Evolutionary conservation across 2,329 filamentous ascomycete species (phyloP).

Genomic region (Fusarium anguioides): DNA sequence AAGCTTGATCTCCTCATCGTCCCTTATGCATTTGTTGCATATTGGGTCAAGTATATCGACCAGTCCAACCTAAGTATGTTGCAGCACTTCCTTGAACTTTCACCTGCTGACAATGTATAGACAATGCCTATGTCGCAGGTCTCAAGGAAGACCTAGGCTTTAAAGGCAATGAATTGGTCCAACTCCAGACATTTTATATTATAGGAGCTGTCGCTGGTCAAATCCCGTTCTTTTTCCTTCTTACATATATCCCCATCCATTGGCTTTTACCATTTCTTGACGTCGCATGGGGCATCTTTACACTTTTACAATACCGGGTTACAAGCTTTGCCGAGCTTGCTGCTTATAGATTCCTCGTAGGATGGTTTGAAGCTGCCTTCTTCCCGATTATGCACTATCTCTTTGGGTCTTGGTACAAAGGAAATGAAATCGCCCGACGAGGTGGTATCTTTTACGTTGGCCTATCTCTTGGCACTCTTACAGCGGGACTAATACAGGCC

Average conservation of each 20-base stretch:
- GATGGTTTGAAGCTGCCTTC: slow-evolving; percentile 61
- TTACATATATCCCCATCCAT: slow-evolving; percentile 59
- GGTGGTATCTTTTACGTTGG: slow-evolving; percentile 64
- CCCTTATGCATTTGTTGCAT: slow-evolving; percentile 41
- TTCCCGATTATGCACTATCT: slow-evolving; percentile 56
- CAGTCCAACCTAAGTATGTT: slow-evolving; percentile 41
- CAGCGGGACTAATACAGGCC: slow-evolving; percentile 62
- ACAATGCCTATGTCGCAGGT: slow-evolving; percentile 67
- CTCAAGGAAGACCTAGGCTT: slow-evolving; percentile 64
- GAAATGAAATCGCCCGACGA: slow-evolving; percentile 59
- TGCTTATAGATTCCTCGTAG: slow-evolving; percentile 65
- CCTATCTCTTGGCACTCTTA: slow-evolving; percentile 62
- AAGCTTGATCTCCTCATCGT: slow-evolving; percentile 66
- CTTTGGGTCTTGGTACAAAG: slow-evolving; percentile 59
- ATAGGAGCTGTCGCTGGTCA: slow-evolving; percentile 62
- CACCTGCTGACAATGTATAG: slow-evolving; percentile 40
- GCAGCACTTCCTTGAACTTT: rapidly evolving
- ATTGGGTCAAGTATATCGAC: slow-evolving; percentile 46
- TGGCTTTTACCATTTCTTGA: slow-evolving; percentile 64
- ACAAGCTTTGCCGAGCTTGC: slow-evolving; percentile 61
- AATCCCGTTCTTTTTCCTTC: slow-evolving; percentile 63
- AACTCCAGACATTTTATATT: slow-evolving; percentile 62
- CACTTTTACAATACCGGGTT: slow-evolving; percentile 64
- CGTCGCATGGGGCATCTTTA: slow-evolving; percentile 66
- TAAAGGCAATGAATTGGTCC: slow-evolving; percentile 64